Evolutionary conservation across 495 filamentous ascomycete genomes (phyloP).

Genomic region (Clavariopsis aquatica): DNA sequence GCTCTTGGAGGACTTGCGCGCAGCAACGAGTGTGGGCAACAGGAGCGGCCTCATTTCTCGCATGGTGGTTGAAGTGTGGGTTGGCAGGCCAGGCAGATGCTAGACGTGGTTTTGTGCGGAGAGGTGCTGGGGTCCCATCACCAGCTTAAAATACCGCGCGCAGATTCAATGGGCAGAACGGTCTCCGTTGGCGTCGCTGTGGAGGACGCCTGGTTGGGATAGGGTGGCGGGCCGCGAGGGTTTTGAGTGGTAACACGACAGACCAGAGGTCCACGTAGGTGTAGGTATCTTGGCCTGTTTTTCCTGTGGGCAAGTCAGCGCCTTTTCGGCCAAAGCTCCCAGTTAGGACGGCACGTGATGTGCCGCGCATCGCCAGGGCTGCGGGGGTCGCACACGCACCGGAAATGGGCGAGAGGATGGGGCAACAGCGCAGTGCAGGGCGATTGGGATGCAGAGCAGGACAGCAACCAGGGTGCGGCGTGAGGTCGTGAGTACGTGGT

Average conservation of each 20-base stretch:
- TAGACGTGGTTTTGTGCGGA: slow-evolving; percentile 29
- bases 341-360: slow-evolving; percentile 32
- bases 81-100: background rate
- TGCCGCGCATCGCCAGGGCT: background rate
- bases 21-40: slow-evolving; percentile 37
- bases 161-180: background rate
- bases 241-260: slow-evolving; percentile 40
- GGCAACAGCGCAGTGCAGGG: slow-evolving; percentile 2
- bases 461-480: background rate
- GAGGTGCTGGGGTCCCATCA: slow-evolving; percentile 38
- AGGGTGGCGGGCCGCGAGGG: slow-evolving; percentile 33
- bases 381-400: slow-evolving; percentile 9
- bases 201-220: slow-evolving; percentile 23
- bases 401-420: background rate
- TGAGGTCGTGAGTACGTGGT: background rate
- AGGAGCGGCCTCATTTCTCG: slow-evolving; percentile 36
- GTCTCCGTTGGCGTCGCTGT: slow-evolving; percentile 18
- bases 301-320: slow-evolving; percentile 30
- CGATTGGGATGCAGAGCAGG: background rate
- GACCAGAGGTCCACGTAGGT: slow-evolving; percentile 37
- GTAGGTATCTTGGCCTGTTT: slow-evolving; percentile 34
- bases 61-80: slow-evolving; percentile 26
- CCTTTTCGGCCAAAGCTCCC: slow-evolving; percentile 4
- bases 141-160: slow-evolving; percentile 29
- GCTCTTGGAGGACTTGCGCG: slow-evolving; percentile 33